Evolutionary conservation across 2,329 filamentous ascomycete species (phyloP).

Genomic region (Alternaria conjuncta): DNA sequence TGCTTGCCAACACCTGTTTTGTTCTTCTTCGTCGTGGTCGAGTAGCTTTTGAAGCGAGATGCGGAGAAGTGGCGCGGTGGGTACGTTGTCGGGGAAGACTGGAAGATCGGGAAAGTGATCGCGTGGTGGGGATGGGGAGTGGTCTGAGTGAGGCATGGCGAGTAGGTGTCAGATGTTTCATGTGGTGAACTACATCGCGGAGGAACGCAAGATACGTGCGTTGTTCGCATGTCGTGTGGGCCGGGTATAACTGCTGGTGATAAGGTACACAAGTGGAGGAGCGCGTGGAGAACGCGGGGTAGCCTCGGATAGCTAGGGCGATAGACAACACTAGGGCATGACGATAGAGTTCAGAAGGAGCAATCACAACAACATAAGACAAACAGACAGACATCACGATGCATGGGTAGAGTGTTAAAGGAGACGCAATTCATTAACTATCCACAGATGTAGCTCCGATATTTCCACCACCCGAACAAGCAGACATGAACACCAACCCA

Average conservation of each 20-base stretch:
- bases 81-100: slow-evolving; percentile 51
- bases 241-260: neutral
- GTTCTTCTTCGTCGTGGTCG: slow-evolving; percentile 41
- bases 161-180: neutral
- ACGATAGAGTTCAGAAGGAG: neutral
- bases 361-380: neutral
- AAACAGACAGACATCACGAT: neutral
- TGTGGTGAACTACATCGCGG: neutral
- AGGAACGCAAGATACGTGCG: neutral
- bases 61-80: slow-evolving; percentile 50
- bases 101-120: slow-evolving; percentile 44
- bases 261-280: neutral
- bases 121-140: slow-evolving; percentile 15
- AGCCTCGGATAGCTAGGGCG: neutral
- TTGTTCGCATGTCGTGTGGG: neutral
- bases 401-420: slow-evolving; percentile 7
- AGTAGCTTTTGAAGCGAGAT: slow-evolving; percentile 52
- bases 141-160: slow-evolving; percentile 33
- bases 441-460: slow-evolving; percentile 44
- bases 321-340: neutral
- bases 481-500: slow-evolving; percentile 25
- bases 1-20: slow-evolving; percentile 49
- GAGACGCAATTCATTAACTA: slow-evolving; percentile 47
- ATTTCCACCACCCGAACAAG: slow-evolving; percentile 34
- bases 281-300: slow-evolving; percentile 5